phyloP scores from a whole-genome alignment of 1,284 basidiomycete genomes.

The Leccinum cinnamomeum region DNA sequence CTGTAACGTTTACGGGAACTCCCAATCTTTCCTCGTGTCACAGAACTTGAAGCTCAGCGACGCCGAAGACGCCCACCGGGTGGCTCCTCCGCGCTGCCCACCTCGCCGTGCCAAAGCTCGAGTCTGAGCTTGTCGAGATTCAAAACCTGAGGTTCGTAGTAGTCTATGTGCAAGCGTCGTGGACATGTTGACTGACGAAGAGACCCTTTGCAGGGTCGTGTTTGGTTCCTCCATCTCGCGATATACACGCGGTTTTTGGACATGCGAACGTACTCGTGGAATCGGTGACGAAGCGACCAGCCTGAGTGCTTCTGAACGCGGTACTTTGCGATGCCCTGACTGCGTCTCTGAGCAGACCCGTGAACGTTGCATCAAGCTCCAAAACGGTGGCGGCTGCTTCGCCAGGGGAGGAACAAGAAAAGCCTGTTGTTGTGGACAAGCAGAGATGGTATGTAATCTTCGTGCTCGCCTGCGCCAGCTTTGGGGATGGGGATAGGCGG shows the following conservation, averaged over 20 bases:
- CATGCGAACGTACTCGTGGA: constrained; percentile 52
- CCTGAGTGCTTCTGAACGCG: constrained; percentile 43
- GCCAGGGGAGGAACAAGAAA: constrained; percentile 33
- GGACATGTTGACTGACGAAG: neutral
- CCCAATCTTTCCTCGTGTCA: constrained; percentile 66
- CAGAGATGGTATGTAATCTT: constrained; percentile 50
- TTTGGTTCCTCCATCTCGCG: constrained; percentile 70
- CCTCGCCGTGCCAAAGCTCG: constrained; percentile 51
- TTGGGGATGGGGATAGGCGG: constrained; percentile 29
- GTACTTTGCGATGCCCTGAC: constrained; percentile 60
- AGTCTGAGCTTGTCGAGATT: constrained; percentile 55
- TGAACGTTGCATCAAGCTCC: constrained; percentile 11
- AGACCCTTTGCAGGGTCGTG: constrained; percentile 43
- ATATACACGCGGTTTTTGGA: constrained; percentile 56
- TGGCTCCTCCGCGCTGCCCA: constrained; percentile 69
- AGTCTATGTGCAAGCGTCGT: neutral
- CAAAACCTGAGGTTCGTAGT: constrained; percentile 53
- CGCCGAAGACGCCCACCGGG: constrained; percentile 55
- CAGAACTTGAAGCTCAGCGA: constrained; percentile 50
- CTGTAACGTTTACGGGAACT: constrained; percentile 39
- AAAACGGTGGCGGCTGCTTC: neutral
- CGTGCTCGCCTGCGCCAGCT: constrained; percentile 49
- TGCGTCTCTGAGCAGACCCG: constrained; percentile 38
- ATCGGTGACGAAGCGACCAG: constrained; percentile 37
- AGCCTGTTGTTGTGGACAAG: constrained; percentile 40